Percentiles rank a stretch among this genome's conserved stretches.
These are phyloP conservation scores for Nepenthes mirabilis DNA, from an alignment of 148 eudicot species.

Conservation along the genomic window DNA sequence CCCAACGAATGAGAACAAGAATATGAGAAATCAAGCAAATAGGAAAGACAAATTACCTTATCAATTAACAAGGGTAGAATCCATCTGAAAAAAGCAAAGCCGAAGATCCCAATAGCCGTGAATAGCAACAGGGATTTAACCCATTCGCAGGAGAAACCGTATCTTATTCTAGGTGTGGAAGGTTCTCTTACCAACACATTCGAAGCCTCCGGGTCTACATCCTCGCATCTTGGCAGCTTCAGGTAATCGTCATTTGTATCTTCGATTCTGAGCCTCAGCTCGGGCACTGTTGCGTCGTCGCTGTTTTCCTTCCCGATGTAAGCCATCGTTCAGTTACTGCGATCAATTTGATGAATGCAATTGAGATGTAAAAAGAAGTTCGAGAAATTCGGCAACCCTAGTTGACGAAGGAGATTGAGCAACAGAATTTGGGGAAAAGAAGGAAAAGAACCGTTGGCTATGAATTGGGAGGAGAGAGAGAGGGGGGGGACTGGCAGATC, in stretches of 20 bases:
- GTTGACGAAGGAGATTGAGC: background rate
- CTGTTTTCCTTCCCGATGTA: background rate
- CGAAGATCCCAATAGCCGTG: constrained; percentile 1
- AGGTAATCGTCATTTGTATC: background rate
- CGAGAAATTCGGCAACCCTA: background rate
- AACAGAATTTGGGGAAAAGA: background rate
- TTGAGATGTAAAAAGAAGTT: background rate
- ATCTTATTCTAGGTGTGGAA: constrained; percentile 4
- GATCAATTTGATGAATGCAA: background rate
- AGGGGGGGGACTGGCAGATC: background rate
- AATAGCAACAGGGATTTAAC: constrained; percentile 1
- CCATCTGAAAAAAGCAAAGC: constrained; percentile 5
- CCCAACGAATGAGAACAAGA: background rate
- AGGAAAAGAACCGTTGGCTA: background rate
- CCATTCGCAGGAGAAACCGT: constrained; percentile 7
- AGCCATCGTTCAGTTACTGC: background rate
- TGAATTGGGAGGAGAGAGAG: background rate
- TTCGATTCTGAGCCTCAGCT: constrained; percentile 4
- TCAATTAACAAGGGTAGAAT: constrained; percentile 7
- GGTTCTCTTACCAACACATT: constrained; percentile 4
- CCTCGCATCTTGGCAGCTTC: background rate
- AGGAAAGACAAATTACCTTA: background rate
- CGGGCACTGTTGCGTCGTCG: constrained; percentile 3
- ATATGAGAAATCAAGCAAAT: background rate
- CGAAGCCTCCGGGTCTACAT: background rate